Conservation (phyloP, 768 basidiomycete genomes). For the Goffeauzyma gilvescens region DNA sequence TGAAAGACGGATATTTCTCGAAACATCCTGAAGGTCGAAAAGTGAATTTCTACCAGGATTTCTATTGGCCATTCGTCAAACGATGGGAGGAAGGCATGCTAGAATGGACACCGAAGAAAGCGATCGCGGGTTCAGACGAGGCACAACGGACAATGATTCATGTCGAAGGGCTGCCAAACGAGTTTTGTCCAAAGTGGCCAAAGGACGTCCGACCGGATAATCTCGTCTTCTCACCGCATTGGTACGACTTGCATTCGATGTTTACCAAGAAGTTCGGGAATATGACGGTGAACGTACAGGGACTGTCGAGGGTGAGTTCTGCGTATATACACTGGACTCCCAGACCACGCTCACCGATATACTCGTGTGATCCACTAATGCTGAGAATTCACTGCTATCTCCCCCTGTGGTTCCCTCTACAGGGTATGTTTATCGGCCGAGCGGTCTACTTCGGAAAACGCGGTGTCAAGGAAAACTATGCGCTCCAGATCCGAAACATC, state of each 20-base stretch:
- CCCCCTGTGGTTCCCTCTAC: conserved; percentile 1
- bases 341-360: no score
- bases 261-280: conserved; percentile 68
- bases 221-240: conserved; percentile 57
- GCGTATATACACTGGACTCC: no score
- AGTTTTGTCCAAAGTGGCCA: conserved; percentile 70
- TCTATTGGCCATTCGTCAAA: conserved; percentile 30
- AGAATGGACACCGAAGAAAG: no score
- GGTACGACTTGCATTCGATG: conserved; percentile 66
- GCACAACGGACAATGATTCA: conserved; percentile 31
- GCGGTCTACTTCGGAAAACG: conserved; percentile 74
- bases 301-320: conserved; percentile 54
- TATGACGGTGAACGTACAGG: conserved; percentile 84
- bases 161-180: conserved; percentile 79
- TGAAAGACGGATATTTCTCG: conserved; percentile 69
- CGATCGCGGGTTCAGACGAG: conserved; percentile 4
- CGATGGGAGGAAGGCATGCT: conserved; percentile 20
- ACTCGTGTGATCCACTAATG: no score
- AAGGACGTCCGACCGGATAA: conserved; percentile 43
- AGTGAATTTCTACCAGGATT: conserved; percentile 29
- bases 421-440: conserved; percentile 71
- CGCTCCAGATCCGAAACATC: conserved; percentile 60
- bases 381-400: background rate
- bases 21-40: conserved; percentile 47
- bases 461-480: conserved; percentile 63